phyloP scores from a whole-genome alignment of 352 stramenopile species.

The Elongisporangium anandrum region DNA sequence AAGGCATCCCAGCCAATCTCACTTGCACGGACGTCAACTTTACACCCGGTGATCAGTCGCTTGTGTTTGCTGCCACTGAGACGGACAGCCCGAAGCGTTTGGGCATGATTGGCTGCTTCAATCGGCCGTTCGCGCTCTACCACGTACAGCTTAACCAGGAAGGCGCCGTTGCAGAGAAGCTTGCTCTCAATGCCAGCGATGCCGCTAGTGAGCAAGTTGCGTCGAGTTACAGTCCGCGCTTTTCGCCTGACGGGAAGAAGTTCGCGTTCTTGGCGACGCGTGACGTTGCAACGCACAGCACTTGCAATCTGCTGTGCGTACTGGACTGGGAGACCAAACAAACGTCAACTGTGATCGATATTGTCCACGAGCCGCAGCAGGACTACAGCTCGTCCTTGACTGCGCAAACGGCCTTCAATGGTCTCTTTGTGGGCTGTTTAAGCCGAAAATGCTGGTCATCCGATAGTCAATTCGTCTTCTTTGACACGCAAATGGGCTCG shows the following conservation, averaged over 20 bases:
- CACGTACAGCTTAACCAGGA: conserved; percentile 28
- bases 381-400: conserved; percentile 15
- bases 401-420: conserved; percentile 57
- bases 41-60: conserved; percentile 37
- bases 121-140: conserved; percentile 68
- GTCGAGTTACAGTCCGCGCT: conserved; percentile 52
- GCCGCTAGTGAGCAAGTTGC: conserved; percentile 33
- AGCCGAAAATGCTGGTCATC: conserved; percentile 46
- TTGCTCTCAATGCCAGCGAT: conserved; percentile 30
- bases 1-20: conserved; percentile 45
- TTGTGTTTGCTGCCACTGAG: conserved; percentile 65
- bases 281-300: conserved; percentile 71
- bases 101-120: conserved; percentile 87
- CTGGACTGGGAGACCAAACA: conserved; percentile 58
- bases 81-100: conserved; percentile 52
- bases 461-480: conserved; percentile 55
- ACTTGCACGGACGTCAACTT: conserved; percentile 70
- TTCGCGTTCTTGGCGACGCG: conserved; percentile 68
- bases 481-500: conserved; percentile 65
- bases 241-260: conserved; percentile 60
- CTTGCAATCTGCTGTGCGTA: conserved; percentile 62
- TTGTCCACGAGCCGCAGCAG: conserved; percentile 48
- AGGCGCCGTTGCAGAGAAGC: conserved; percentile 9
- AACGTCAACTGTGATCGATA: conserved; percentile 53
- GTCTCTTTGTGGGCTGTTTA: conserved; percentile 57